Base-by-base conservation (phyloP, 108 stramenopile genomes). In the Ochromonas danica region DNA sequence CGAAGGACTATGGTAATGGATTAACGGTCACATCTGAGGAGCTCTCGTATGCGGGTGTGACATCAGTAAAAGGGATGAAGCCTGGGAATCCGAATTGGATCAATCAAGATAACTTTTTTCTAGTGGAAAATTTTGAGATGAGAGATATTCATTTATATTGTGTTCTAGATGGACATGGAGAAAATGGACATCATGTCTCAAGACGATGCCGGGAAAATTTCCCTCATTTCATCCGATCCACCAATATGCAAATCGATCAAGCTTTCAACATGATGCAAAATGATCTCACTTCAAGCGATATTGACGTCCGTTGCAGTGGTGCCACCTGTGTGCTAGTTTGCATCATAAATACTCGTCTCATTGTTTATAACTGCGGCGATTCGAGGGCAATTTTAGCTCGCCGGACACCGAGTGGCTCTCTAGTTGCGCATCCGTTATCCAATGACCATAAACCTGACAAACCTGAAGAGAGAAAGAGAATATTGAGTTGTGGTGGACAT, bases 161-260 rank as follows among this genome's bases (percentile, higher is more conserved):
- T 1, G 82, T 87, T 6, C 62, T 87, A n/a, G 86, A 87, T 71
- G 86, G 86, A 22, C 86, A 87, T 77, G 86, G 86, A n/a, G 85
- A 87, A 85, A 60, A 79, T 25, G 72, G 72, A n/a, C 79, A 80
- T 62, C 43, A 77, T 38, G 72, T 84, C 45, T 80, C 43, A 39
- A 14, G 51, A 14, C 30, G 41, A 40, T 84, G 79, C 43, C 79
- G 42, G 36, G 70, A 80, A 57, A 39, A 63, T 60, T 39, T 80
- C 31, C 83, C 79, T 38, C 30, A 80, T 70, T 39, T 45, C 27
- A 43, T 81, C 43, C 42, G 38, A 70, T 27, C 51, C 1, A 61
- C 51, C 33, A 61, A 77, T 28, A 38, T 39, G 38, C 42, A 81
- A 33, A 43, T 71, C 0, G 42, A 81, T 0, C n/a, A 38, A 1